Conservation (phyloP, 106 monocot genomes). For the Dendrobium catenatum region DNA sequence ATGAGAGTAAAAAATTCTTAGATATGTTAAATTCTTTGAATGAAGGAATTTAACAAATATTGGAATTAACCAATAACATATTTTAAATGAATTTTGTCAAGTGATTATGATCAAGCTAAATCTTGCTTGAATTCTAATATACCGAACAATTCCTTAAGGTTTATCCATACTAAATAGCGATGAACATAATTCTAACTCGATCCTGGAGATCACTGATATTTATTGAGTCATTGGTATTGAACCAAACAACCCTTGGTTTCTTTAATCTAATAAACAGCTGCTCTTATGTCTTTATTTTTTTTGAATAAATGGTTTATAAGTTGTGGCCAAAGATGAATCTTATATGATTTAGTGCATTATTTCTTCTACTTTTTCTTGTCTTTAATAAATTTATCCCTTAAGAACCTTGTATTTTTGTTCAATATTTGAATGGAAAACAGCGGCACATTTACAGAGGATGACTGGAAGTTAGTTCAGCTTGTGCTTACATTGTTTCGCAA, state of each 20-base stretch:
- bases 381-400: neutral
- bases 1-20: no score
- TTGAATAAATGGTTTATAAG: neutral
- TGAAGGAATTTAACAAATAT: no score
- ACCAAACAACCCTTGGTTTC: neutral
- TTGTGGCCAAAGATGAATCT: neutral
- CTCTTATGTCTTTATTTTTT: neutral
- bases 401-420: neutral
- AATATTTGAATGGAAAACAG: constrained; percentile 30
- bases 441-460: constrained; percentile 76
- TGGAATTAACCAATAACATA: no score
- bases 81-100: no score
- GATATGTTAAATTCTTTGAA: no score
- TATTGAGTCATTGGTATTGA: neutral
- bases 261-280: neutral
- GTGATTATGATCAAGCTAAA: no score
- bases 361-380: neutral
- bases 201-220: neutral
- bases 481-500: constrained; percentile 95
- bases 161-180: neutral
- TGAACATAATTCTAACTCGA: neutral
- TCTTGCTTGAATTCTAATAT: neutral
- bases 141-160: no score
- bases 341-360: neutral
- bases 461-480: constrained; percentile 93